Evolutionary conservation across 176 grass and related monocot genomes (phyloP).

Genomic region (Guadua angustifolia): DNA sequence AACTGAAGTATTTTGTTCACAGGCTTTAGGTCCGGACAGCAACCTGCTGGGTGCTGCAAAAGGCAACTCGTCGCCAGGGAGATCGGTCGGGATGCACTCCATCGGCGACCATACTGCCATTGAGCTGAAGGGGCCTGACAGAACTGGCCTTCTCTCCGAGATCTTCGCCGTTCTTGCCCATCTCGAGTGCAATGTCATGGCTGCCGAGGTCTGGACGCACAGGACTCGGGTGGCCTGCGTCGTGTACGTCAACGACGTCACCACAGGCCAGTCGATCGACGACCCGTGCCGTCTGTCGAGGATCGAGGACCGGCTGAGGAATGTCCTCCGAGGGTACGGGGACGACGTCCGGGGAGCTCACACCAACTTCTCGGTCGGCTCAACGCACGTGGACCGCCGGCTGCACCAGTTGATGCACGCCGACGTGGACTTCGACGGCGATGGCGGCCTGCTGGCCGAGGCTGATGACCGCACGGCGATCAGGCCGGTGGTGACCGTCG

Average conservation of each 20-base stretch:
- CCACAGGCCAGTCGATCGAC: slow-evolving; percentile 53
- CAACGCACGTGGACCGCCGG: slow-evolving; percentile 80
- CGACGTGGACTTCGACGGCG: slow-evolving; percentile 59
- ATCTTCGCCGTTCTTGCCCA: slow-evolving; percentile 84
- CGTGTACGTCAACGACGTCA: slow-evolving; percentile 83
- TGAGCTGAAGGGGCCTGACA: slow-evolving; percentile 85
- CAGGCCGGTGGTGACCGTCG: slow-evolving; percentile 66
- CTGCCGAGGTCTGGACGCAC: slow-evolving; percentile 94
- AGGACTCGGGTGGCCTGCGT: slow-evolving; percentile 67
- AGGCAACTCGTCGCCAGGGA: slow-evolving; percentile 48
- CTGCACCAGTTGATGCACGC: slow-evolving; percentile 97
- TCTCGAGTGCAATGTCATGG: slow-evolving; percentile 81
- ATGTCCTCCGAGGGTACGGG: slow-evolving; percentile 64
- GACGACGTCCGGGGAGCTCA: slow-evolving; percentile 49
- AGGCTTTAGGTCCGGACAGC: slow-evolving; percentile 91
- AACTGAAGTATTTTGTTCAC: slow-evolving; percentile 11
- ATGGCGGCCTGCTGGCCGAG: neutral
- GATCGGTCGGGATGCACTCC: slow-evolving; percentile 79
- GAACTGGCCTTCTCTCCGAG: slow-evolving; percentile 86
- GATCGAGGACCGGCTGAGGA: slow-evolving; percentile 70
- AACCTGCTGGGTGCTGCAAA: slow-evolving; percentile 52
- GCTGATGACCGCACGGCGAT: neutral
- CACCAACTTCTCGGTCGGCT: slow-evolving; percentile 67
- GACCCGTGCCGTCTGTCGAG: slow-evolving; percentile 45
- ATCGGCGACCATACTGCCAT: slow-evolving; percentile 83